Evolutionary conservation across 2,329 filamentous ascomycete species (phyloP), one percentile per base, ranked within the genome.

Genomic region (Hymenoscyphus occultus): DNA sequence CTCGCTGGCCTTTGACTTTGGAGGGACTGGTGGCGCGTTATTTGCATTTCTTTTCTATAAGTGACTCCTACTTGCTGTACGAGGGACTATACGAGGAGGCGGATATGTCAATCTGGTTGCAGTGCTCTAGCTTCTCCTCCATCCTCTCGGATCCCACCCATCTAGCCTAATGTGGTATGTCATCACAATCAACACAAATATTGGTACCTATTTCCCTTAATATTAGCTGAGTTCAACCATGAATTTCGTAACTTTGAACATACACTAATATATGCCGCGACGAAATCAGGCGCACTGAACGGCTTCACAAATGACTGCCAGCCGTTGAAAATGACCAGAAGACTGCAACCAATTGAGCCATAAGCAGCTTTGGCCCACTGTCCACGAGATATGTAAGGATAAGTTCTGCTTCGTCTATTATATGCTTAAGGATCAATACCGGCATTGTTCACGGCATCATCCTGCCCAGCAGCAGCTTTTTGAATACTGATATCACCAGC

Each of bases 351-450:
- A 5, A 51, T 3, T 12, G 64, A 42, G 9, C 61, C 67, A 54
- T 69, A 69, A 6, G 51, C 60, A 19, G 67, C 59, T 14, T 64
- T 64, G 10, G 65, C 32, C 67, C 67, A 69, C 59, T 69, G 67
- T 5, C 61, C 59, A 5, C 64, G 65, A 1, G 67, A 69, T 60
- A 64, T 67, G 42, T 64, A 69, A 4, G 67, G 67, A 56, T 69
- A 68, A 3, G 61, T 42, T 60, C 45, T 60, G 57, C 51, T 60
- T 31, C 35, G 40, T 22, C 62, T 56, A n/a, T 64, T 60, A 22
- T 60, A 64, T 5, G 56, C 57, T 16, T 60, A 42, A 7, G 31
- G 62, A 14, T 56, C 22, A 12, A 60, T 59, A 14, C 16, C 56
- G 40, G 42, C 32, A 51, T 59, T 35, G 28, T 59, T 64, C 2